Conservation (phyloP, 495 filamentous ascomycete species). For the Hypoxylon intermedium region DNA sequence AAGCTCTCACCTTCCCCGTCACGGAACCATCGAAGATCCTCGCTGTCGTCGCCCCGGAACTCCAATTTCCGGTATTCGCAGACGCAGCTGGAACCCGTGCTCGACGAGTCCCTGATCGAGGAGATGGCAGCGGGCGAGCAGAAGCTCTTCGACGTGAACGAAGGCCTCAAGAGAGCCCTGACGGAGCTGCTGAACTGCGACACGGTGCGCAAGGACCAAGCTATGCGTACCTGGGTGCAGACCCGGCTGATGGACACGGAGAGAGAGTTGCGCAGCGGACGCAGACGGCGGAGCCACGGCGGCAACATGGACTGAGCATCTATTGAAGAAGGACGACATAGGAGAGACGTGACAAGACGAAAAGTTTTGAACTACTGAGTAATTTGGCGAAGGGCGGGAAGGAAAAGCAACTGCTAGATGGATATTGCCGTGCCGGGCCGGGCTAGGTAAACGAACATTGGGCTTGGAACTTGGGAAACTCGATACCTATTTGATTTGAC, state of each 20-base stretch:
- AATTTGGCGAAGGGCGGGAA: slow-evolving; percentile 7
- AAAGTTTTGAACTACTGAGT: slow-evolving; percentile 2
- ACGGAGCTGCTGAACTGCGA: slow-evolving; percentile 72
- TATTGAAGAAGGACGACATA: not conserved
- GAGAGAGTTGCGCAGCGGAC: slow-evolving; percentile 60
- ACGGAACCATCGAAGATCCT: slow-evolving; percentile 41
- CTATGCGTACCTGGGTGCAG: slow-evolving; percentile 68
- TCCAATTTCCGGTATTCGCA: slow-evolving; percentile 27
- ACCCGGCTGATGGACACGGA: slow-evolving; percentile 69
- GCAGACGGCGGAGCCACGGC: slow-evolving; percentile 51
- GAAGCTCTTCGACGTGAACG: slow-evolving; percentile 65
- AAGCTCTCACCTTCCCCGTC: slow-evolving; percentile 30
- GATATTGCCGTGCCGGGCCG: slow-evolving; percentile 4
- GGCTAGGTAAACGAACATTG: not conserved
- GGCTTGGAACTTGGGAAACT: slow-evolving; percentile 25
- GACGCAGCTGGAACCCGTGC: slow-evolving; percentile 44
- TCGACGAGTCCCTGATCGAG: slow-evolving; percentile 45
- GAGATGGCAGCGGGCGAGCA: slow-evolving; percentile 60
- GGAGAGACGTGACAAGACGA: not conserved
- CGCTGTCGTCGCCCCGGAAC: slow-evolving; percentile 34
- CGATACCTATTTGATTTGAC: slow-evolving; percentile 36
- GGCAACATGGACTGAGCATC: slow-evolving; percentile 15
- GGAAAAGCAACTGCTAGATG: slow-evolving; percentile 18
- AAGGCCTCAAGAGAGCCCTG: slow-evolving; percentile 68
- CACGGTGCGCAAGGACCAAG: slow-evolving; percentile 59